These are phyloP conservation scores for Endothia cerciana DNA, from an alignment of 2,329 filamentous ascomycete genomes.

Conservation along the genomic window DNA sequence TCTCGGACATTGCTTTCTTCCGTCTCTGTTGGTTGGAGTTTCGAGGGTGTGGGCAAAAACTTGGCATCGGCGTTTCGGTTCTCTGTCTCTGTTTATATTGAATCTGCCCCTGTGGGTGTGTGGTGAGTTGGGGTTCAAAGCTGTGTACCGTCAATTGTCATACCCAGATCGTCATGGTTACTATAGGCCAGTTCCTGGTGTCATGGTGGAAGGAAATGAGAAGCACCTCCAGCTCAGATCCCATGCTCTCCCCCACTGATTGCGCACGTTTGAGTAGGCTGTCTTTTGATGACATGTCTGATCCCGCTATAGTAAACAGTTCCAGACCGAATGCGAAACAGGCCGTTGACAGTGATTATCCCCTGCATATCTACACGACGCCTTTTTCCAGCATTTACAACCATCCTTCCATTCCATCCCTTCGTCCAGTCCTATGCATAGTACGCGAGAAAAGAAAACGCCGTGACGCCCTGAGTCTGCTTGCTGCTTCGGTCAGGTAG, in stretches of 20 bases:
- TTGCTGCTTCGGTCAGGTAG: conserved; percentile 7
- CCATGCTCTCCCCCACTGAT: background rate
- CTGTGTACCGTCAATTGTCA: conserved; percentile 10
- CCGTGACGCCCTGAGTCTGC: conserved; percentile 28
- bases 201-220: background rate
- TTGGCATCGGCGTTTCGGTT: conserved; percentile 29
- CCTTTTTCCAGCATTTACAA: conserved; percentile 9
- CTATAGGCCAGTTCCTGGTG: background rate
- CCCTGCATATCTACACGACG: conserved; percentile 11
- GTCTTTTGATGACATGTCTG: background rate
- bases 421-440: conserved; percentile 22
- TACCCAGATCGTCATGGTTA: conserved; percentile 8
- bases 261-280: background rate
- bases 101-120: background rate
- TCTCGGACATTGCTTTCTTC: conserved; percentile 17
- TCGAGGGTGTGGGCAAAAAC: conserved; percentile 19
- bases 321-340: background rate
- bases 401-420: conserved; percentile 13
- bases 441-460: conserved; percentile 16
- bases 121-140: background rate
- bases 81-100: background rate
- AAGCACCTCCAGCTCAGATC: background rate
- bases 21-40: conserved; percentile 26
- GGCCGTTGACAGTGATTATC: background rate
- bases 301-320: background rate